Evolutionary conservation across 2,329 filamentous ascomycete genomes (phyloP).

Genomic region (Pseudodiploospora longispora): DNA sequence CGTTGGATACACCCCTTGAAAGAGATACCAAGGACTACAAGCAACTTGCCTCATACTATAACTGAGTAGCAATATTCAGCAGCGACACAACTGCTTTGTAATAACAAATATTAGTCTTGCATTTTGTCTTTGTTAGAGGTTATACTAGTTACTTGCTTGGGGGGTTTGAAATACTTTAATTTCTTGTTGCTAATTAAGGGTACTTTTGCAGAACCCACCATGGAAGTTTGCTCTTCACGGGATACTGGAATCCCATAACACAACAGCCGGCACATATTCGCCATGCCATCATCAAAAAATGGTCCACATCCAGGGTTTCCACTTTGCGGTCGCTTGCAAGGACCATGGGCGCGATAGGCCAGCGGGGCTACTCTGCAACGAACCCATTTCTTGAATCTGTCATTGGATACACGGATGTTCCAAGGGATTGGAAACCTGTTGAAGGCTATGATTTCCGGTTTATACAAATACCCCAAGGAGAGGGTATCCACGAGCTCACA

Average conservation of each 20-base stretch:
- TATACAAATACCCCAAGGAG: conserved; percentile 42
- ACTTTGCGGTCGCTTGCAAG: conserved; percentile 48
- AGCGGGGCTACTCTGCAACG: conserved; percentile 46
- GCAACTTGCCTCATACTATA: too few relatives aligned
- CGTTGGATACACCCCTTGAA: too few relatives aligned
- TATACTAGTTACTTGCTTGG: neutral
- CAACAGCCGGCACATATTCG: conserved; percentile 53
- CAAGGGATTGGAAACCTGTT: conserved; percentile 41
- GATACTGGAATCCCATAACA: conserved; percentile 54
- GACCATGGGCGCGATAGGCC: conserved; percentile 45
- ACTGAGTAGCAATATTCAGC: too few relatives aligned
- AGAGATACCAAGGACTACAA: too few relatives aligned
- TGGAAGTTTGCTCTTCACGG: conserved; percentile 59
- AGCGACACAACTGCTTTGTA: too few relatives aligned
- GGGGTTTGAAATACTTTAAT: too few relatives aligned
- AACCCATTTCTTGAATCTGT: conserved; percentile 47
- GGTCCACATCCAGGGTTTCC: conserved; percentile 50
- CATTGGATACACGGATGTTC: conserved; percentile 49
- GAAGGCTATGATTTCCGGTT: conserved; percentile 51
- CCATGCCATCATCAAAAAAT: conserved; percentile 53
- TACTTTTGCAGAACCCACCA: conserved; percentile 43
- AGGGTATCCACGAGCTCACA: conserved; percentile 51
- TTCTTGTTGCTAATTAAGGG: too few relatives aligned
- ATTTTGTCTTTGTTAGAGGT: conserved; percentile 1
- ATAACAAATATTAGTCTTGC: too few relatives aligned